Base-by-base conservation (phyloP, 345 rosid genomes). In the Luvunga scandens region DNA sequence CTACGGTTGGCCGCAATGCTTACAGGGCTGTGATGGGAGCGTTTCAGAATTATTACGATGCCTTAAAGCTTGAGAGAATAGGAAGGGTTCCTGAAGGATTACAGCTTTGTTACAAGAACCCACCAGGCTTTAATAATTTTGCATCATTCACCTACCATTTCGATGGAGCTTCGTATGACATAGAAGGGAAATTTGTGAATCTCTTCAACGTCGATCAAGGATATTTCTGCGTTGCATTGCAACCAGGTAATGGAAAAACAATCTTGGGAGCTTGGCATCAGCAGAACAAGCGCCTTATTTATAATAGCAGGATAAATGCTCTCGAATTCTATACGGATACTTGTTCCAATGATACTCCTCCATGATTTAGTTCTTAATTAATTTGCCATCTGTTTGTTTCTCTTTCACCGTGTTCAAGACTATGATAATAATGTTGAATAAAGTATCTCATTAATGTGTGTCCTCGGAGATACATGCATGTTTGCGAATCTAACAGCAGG, bases 191-290 rank as follows among this genome's bases (percentile, higher is more conserved):
- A 9, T 18, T 45, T 25, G 77, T 21, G 13, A 53, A 71, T 68
- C 1, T 48, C 24, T 65, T 50, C 8, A 36, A 27, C 60, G 6
- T 27, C 7, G 24, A 36, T 2, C 56, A 18, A 2, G 38, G 66
- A n/a, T 77, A 67, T 34, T 77, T 81, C 53, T 77, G 78, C 45
- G 71, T 77, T 2, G 66, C 71, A 13, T 39, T 81, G 42, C n/a
- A 5, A 3, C 33, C 70, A 16, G 77, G 70, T 25, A 63, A 63
- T 33, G 50, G 60, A 0, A 33, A 1, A 22, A 72, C 78, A 4
- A 31, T 81, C 2, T 10, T 77, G 34, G 84, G 81, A 50, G 14
- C 78, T 1, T 72, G 71, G 78, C n/a, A 72, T 59, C 77, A 72
- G 64, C 81, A 77, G 3, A 72, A 77, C 16, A 45, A 57, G 69